Base-by-base conservation (phyloP, 768 basidiomycete genomes). In the Lentinula guzmanii region DNA sequence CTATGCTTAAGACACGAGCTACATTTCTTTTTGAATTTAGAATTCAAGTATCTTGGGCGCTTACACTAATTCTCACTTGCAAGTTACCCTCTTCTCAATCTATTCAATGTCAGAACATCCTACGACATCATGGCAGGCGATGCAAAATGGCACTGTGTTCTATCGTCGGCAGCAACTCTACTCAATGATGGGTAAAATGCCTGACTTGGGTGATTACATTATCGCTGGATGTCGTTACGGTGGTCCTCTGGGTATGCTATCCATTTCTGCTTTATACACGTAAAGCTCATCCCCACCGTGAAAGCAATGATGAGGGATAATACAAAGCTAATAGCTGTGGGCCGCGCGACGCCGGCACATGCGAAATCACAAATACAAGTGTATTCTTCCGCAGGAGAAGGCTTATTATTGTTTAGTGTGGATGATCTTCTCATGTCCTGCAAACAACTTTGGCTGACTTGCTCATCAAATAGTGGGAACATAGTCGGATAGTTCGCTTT, bases 151-250 rank as follows among this genome's bases (percentile, higher is more conserved):
- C 28, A 86, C 79, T 67, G 90, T 89, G 35, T 98, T 97, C 77
- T 98, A 98, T 70, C 78, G 89, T 69, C 81, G 89, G 59, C 86
- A 94, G 66, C 89, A 90, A 64, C 78, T 94, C 24, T 98, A 98
- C 70, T 84, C 89, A 1, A 85, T 93, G 60, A 79, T 85, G 11
- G 93, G 89, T 66, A 90, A 89, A 67, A 76, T 93, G 5, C 87
- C 88, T 3, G 84, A 91, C 71, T 75, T 98, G 33, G 77, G 79
- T 18, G 92, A 96, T 72, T 92, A 89, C 70, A 76, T 91, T 58
- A 74, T 93, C 41, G 87, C 90, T 28, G 91, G 89, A 21, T 94
- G 92, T 70, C 84, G 85, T 46, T 85, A 91, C 72, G 93, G 93
- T 39, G 96, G 95, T 15, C 95, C 95, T 11, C 78, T 97, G 70